phyloP scores from a whole-genome alignment of 1,284 basidiomycete species.

The Somion occarium region DNA sequence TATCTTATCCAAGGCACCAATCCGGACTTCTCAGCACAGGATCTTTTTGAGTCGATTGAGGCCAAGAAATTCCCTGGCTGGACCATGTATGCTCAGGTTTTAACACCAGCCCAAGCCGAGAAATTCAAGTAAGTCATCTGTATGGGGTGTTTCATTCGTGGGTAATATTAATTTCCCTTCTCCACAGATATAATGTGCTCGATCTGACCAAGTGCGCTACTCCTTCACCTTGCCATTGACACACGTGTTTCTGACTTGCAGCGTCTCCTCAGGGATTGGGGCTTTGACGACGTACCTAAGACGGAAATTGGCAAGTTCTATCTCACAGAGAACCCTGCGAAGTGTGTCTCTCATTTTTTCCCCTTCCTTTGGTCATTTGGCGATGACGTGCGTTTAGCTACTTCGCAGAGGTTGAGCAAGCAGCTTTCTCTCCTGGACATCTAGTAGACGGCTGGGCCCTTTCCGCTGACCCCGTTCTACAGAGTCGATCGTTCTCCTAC shows the following conservation, averaged over 20 bases:
- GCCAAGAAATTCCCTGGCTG: constrained; percentile 71
- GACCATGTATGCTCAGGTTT: constrained; percentile 81
- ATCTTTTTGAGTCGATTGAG: constrained; percentile 79
- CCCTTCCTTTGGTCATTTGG: not conserved
- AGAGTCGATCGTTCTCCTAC: constrained; percentile 40
- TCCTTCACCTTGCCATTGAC: not conserved
- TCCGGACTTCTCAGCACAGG: constrained; percentile 78
- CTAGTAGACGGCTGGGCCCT: constrained; percentile 42
- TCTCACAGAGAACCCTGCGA: constrained; percentile 80
- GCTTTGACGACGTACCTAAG: constrained; percentile 49
- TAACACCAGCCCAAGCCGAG: constrained; percentile 84
- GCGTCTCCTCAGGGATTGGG: constrained; percentile 19
- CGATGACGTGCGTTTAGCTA: constrained; percentile 33
- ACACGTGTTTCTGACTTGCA: not conserved
- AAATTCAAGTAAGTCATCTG: constrained; percentile 78
- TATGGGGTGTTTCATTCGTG: too few relatives aligned
- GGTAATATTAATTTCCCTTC: not conserved
- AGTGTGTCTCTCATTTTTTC: constrained; percentile 24
- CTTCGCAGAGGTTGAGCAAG: constrained; percentile 83
- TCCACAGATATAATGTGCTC: constrained; percentile 55
- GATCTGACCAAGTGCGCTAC: constrained; percentile 75
- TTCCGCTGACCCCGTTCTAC: constrained; percentile 40
- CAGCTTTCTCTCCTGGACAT: constrained; percentile 83
- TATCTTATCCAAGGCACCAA: too few relatives aligned
- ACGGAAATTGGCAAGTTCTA: constrained; percentile 80